These are phyloP conservation scores for Neurospora tetrasperma DNA, from an alignment of 495 filamentous ascomycete genomes.

Conservation along the genomic window DNA sequence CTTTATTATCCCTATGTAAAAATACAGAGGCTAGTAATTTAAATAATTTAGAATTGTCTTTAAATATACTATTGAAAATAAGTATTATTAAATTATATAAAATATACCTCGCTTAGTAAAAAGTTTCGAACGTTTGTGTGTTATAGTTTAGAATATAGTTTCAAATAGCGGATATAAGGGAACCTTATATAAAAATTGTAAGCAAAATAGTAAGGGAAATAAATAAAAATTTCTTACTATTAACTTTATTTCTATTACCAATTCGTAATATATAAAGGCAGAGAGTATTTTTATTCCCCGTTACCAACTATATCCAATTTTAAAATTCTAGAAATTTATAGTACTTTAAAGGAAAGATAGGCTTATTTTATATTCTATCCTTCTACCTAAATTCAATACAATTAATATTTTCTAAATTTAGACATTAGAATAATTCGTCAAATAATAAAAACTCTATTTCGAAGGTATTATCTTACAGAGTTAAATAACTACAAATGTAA, in stretches of 20 bases:
- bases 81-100: neutral
- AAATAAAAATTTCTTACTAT: neutral
- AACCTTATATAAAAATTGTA: neutral
- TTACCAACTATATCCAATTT: neutral
- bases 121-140: neutral
- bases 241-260: neutral
- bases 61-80: neutral
- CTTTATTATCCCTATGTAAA: neutral
- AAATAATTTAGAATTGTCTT: neutral
- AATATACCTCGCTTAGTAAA: too few species aligned
- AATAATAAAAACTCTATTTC: neutral
- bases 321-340: neutral
- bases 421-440: neutral
- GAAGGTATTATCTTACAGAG: neutral
- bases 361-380: neutral
- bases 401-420: neutral
- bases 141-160: neutral
- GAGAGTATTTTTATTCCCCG: neutral
- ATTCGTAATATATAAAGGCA: neutral
- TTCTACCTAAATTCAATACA: neutral
- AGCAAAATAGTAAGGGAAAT: neutral
- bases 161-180: neutral
- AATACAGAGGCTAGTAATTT: neutral
- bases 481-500: neutral
- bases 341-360: neutral